Base-by-base conservation (phyloP, 164 flowering plant genomes). In the Kingdonia uniflora region DNA sequence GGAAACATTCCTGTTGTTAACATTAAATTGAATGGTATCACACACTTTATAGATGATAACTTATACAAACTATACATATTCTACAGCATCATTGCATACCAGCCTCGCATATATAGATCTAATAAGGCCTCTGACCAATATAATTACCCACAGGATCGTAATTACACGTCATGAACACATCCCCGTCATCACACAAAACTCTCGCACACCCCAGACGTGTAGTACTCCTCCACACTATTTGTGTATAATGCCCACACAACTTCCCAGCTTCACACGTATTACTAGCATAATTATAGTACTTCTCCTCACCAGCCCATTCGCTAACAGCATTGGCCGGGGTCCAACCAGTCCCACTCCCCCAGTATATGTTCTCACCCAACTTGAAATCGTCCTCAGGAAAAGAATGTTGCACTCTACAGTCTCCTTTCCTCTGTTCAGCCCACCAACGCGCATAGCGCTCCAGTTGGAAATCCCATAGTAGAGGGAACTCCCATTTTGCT, bases 191-290 rank as follows among this genome's bases (percentile, higher is more conserved):
- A 52, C 98, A 92, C 22, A 77, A 74, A 40, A 75, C 78, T 15
- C 94, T 68, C 37, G 94, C 88, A 42, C 96, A 92, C 17, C 96
- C 98, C 42, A 92, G 12, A 13, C 77, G 59, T 47, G 78, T 57
- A 1, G 89, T 92, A 16, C 3, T 66, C 65, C 42, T 75, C 98
- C 98, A 92, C 41, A 91, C 95, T 33, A 91, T 74, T 57, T 91
- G 98, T 0, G 98, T 91, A 48, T 85, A 91, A 60, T 88, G 96
- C 2, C 96, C 95, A 59, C 98, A 92, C 72, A 72, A 49, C 35
- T 80, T 63, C 0, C 77, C 84, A 0, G 11, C 62, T 23, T 54
- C 65, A 60, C 98, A 92, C 1, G 69, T 62, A 58, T 92, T 92
- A 6, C 63, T 53, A 0, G 14, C 58, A 42, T 85, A 87, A 8